A percentile compares a stretch with the other conserved stretches of the same genome.
Evolutionary conservation across 202 grass and related monocot genomes (phyloP).

Genomic region (Saccharum hybrid): DNA sequence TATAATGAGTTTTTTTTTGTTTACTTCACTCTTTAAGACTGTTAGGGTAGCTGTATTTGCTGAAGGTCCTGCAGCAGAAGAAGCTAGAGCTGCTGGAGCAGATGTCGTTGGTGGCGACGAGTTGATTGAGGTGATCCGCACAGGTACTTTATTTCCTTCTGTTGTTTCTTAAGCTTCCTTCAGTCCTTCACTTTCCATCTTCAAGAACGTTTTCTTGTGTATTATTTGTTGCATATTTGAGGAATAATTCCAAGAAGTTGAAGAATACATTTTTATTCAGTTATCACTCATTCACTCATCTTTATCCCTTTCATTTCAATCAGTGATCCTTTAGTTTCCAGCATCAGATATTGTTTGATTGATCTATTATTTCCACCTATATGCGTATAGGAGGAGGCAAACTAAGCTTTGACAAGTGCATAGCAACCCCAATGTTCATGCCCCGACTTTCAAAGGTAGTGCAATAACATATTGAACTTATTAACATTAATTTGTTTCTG

Average conservation of each 20-base stretch:
- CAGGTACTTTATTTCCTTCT: conserved; percentile 55
- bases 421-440: conserved; percentile 97
- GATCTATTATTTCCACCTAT: conserved; percentile 5
- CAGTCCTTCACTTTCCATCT: not conserved
- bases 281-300: not conserved
- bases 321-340: conserved; percentile 31
- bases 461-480: conserved; percentile 13
- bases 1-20: conserved; percentile 45
- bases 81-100: conserved; percentile 86
- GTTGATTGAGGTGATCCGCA: conserved; percentile 87
- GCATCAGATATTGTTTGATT: conserved; percentile 4
- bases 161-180: conserved; percentile 1
- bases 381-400: conserved; percentile 81
- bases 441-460: conserved; percentile 92
- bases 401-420: conserved; percentile 95
- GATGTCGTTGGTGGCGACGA: conserved; percentile 84
- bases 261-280: not conserved
- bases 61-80: conserved; percentile 85
- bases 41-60: conserved; percentile 99
- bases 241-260: not conserved
- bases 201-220: not conserved
- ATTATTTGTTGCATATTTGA: not conserved
- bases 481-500: conserved; percentile 19
- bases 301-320: not conserved
- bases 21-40: conserved; percentile 55